These are phyloP conservation scores for Hypoxylon sp. DNA, from an alignment of 2,329 filamentous ascomycete species.

Conservation along the genomic window DNA sequence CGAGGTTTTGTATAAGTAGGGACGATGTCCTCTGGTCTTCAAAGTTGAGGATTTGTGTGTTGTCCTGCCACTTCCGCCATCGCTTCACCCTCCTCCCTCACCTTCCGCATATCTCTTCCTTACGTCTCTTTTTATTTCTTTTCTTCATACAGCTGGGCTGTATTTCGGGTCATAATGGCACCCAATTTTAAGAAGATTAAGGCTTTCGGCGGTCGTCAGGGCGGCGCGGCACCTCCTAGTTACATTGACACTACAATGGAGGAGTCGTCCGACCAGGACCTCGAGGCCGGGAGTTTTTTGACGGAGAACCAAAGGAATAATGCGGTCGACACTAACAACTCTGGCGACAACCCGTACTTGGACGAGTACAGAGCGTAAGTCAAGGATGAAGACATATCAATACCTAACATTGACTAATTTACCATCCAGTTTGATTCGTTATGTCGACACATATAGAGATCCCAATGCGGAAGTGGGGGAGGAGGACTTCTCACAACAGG, in stretches of 20 bases:
- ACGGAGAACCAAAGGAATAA: constrained; percentile 51
- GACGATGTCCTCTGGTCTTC: constrained; percentile 33
- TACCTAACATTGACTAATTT: constrained; percentile 25
- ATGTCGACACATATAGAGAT: constrained; percentile 59
- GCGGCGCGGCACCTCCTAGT: constrained; percentile 43
- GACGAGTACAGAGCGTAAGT: constrained; percentile 56
- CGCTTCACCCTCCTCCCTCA: constrained; percentile 38
- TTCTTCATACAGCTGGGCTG: constrained; percentile 53
- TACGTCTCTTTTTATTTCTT: constrained; percentile 34
- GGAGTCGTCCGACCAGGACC: constrained; percentile 50
- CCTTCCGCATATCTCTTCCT: constrained; percentile 41
- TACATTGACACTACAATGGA: constrained; percentile 48
- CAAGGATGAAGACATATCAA: not conserved
- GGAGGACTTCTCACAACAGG: constrained; percentile 50
- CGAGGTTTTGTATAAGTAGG: constrained; percentile 47
- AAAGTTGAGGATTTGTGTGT: constrained; percentile 27
- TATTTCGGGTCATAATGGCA: constrained; percentile 52
- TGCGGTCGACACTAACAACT: constrained; percentile 45
- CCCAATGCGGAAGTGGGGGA: constrained; percentile 52
- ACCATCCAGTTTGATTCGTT: constrained; percentile 50
- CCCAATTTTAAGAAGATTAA: constrained; percentile 54
- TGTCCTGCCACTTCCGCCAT: constrained; percentile 33
- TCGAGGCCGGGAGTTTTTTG: constrained; percentile 54
- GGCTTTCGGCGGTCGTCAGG: constrained; percentile 50
- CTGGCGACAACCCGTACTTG: constrained; percentile 54